Base-by-base conservation (phyloP, 148 eudicot species). In the Pharnaceum exiguum region DNA sequence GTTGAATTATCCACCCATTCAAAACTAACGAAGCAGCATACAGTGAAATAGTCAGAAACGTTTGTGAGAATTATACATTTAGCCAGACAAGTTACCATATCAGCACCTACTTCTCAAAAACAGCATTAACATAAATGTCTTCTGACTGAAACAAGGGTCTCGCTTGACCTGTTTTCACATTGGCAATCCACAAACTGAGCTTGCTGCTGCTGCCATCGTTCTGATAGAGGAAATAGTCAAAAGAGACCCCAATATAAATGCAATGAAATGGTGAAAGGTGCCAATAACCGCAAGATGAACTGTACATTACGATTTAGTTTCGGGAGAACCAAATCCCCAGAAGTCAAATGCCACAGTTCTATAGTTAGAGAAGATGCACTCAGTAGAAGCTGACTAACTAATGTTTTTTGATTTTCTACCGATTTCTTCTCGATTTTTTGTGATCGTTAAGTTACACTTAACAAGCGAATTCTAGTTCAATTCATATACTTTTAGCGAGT, bases 121-220 rank as follows among this genome's bases (percentile, higher is more conserved):
- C 72, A 58, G 96, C 83, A 82, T 91, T 91, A 49, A 91, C 71
- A 64, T 69, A 81, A 40, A 87, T 71, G 49, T 91, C 84, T 38
- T 76, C 66, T 32, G 86, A 79, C 57, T 80, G 77, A 58, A 91
- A 87, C 75, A 91, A 73, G 49, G 93, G 88, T 67, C 77, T 80
- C 58, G 97, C 84, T 68, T 65, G 65, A 52, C 90, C 94, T 36
- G 87, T 87, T 67, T 73, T 83, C 61, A 87, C 78, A 49, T 87
- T 86, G 42, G 96, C 96, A 67, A 91, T 71, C 97, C 97, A 91
- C 51, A 85, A 56, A 39, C 76, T 75, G 53, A 85, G 94, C 86
- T 71, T 85, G 73, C 87, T 79, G 71, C 82, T 76, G 60, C 65
- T 66, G 26, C 74, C 76, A 68, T 74, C 80, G 46, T 82, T 87